Evolutionary conservation across 352 stramenopile species (phyloP), one percentile per base, ranked within the genome.

Genomic region (Phytopythium helicoides): DNA sequence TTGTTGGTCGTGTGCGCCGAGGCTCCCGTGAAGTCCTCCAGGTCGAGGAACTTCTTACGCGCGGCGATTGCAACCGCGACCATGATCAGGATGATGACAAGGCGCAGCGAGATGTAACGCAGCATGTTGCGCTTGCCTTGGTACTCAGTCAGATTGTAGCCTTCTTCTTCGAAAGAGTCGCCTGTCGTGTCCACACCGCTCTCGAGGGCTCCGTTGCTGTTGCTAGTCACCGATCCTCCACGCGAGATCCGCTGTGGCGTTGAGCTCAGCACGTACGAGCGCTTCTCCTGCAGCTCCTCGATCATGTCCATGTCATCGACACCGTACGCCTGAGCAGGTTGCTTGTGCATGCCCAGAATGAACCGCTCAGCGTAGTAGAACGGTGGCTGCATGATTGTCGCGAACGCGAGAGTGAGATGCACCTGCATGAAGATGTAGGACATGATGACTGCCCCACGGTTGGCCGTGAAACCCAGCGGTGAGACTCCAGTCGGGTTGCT

Each of bases 11-110:
- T 83, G 54, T 78, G 64, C 18, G 59, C 59, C 6, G 75, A 76
- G 35, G 75, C 75, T 6, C 75, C 75, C 25, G 76, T 69, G 35
- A 86, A 77, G 60, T 86, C 75, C 44, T 62, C 51, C 37, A 86
- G 46, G 34, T 86, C 75, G n/a, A 81, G 56, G 55, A 82, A 86
- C 23, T 78, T 60, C 45, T 77, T 68, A 15, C 74, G 66, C 6
- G 64, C 45, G n/a, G 69, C 38, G 10, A 81, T 58, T 2, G 72
- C 71, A 28, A 71, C 51, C 3, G 79, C 47, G 19, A 81, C 73
- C 11, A 86, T 49, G 19, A 72, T 55, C 1, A 51, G 37, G 45
- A 86, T 60, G 25, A 83, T 71, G n/a, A 45, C 52, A 11, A 75
- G 60, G 25, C 75, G 69, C 47, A 86, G 58, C 10, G 59, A 36